phyloP scores from a whole-genome alignment of 768 basidiomycete genomes.

The Sporobolomyces phaffii region DNA sequence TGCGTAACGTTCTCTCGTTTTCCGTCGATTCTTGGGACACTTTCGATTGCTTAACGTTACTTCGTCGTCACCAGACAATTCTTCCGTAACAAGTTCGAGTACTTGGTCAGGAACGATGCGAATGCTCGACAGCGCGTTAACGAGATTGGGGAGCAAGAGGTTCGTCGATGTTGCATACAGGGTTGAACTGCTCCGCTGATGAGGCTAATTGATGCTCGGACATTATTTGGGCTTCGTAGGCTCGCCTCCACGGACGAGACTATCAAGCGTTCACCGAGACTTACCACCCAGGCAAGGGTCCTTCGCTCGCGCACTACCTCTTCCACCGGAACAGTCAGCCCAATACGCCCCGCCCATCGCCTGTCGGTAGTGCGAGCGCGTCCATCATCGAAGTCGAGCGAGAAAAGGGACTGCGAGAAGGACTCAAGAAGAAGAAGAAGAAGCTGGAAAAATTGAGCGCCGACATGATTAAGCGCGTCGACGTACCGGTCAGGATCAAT shows the following conservation, averaged over 20 bases:
- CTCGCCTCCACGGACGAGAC: constrained; percentile 2
- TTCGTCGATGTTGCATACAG: background rate
- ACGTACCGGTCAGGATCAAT: constrained; percentile 38
- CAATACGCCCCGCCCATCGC: constrained; percentile 17
- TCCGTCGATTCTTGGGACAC: too few species aligned
- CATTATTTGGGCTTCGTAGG: background rate
- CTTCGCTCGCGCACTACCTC: constrained; percentile 8
- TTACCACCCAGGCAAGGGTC: background rate
- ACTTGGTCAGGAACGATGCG: constrained; percentile 33
- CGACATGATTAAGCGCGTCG: constrained; percentile 66
- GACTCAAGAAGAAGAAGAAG: constrained; percentile 33
- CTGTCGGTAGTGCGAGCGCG: background rate
- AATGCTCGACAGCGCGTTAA: constrained; percentile 24
- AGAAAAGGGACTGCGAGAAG: constrained; percentile 16
- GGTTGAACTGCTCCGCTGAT: too few species aligned
- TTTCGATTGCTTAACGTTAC: background rate
- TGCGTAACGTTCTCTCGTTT: constrained; percentile 43
- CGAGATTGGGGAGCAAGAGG: constrained; percentile 30
- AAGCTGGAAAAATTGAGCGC: constrained; percentile 51
- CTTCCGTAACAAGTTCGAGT: constrained; percentile 64
- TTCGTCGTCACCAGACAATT: too few species aligned
- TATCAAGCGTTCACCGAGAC: constrained; percentile 9
- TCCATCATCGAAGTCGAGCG: constrained; percentile 3
- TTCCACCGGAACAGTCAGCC: background rate
- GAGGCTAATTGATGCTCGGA: too few species aligned